Conservation (phyloP, 208 protist genomes). For the Acanthamoeba triangularis region DNA sequence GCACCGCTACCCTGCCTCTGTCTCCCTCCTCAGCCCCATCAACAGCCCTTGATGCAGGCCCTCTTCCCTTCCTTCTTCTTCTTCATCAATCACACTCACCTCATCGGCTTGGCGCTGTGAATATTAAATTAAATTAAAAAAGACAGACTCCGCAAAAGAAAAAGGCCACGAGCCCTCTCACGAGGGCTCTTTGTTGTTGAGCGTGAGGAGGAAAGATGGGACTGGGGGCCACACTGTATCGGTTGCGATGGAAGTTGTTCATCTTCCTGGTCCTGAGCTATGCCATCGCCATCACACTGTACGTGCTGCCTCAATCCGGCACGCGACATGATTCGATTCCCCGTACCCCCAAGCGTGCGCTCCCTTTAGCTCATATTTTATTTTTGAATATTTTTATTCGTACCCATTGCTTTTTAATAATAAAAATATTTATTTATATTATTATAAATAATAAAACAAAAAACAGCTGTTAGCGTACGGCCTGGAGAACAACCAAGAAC, state of each 20-base stretch:
- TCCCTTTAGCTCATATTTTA: background rate
- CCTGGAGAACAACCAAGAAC: no score
- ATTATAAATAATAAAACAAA: no score
- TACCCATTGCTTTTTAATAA: no score
- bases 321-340: background rate
- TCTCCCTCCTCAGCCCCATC: constrained; percentile 40
- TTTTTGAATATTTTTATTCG: background rate
- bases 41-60: background rate
- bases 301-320: background rate
- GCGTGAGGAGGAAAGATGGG: background rate
- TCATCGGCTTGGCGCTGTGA: background rate
- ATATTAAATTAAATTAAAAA: no score
- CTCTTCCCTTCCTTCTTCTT: background rate
- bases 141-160: no score
- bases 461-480: no score
- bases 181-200: no score
- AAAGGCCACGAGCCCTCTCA: no score
- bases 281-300: background rate
- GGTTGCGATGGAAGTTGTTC: constrained; percentile 23
- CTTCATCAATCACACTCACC: background rate
- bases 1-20: background rate
- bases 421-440: no score
- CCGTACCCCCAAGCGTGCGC: background rate
- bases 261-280: background rate
- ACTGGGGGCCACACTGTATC: background rate